Evolutionary conservation across 2,329 filamentous ascomycete genomes (phyloP), one percentile per base, ranked within the genome.

Genomic region (Aureobasidium mangrovei): DNA sequence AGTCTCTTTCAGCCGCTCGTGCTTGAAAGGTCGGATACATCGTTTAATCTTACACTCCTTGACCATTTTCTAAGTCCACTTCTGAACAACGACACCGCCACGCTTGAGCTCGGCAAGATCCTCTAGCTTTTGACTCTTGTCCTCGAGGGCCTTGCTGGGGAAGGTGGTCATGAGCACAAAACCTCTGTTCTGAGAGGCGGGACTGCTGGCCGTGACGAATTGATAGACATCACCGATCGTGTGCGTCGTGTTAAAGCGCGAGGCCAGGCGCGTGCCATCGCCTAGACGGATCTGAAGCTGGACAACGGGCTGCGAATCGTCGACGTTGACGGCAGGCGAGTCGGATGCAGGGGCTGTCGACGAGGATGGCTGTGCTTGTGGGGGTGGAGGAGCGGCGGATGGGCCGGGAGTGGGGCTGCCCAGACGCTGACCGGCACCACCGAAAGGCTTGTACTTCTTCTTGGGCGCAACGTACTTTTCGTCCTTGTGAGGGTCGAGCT

Each of bases 141-240:
- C 86, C 2, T 77, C 83, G 59, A 91, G 79, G 53, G 91, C 85
- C 71, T 88, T 90, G 64, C 82, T 88, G 4, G 88, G 88, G 69
- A 93, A 93, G 0, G 87, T 91, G 0, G 88, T 93, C 59, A 85
- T 86, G 41, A 94, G 73, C 2, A 88, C 84, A 76, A 85, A 93
- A 3, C 76, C 62, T n/a, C 87, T 77, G 38, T 70, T 65, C 31
- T 73, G 72, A 47, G 79, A 78, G 5, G 76, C 77, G 0, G 82
- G 67, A 28, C 79, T 83, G 0, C 86, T 78, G n/a, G 78, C 75
- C 56, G 80, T 73, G 57, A 91, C 81, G 62, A 91, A 91, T 7
- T 76, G 74, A 68, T 93, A 91, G 7, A 94, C 78, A 60, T 91
- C 85, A 12, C 82, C 84, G 44, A 94, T 72, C 0, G 87, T 93